Evolutionary conservation across 495 filamentous ascomycete genomes (phyloP), one percentile per base, ranked within the genome.

Genomic region (Penicillium ochrochloron): DNA sequence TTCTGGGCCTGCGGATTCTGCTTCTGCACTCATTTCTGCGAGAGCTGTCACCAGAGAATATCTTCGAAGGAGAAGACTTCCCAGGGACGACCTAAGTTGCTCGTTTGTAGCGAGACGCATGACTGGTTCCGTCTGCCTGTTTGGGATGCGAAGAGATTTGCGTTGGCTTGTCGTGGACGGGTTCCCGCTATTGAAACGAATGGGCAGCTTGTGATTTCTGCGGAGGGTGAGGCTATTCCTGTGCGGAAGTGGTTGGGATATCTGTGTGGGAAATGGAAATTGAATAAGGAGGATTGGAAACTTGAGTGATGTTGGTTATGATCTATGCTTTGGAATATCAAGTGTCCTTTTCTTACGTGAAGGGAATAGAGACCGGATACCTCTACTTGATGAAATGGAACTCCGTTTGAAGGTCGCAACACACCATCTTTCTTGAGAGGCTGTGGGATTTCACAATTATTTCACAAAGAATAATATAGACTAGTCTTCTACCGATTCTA

Each of bases 211-310:
- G 42, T 48, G 42, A 7, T 48, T 23, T 48, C 42, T 8, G 7
- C 42, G 42, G 42, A 48, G n/a, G 42, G 42, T 48, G 42, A 48
- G n/a, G 42, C 19, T 23, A 48, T 48, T 48, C 9, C 42, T 48
- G 42, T 23, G 42, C n/a, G 42, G 42, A 48, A 48, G 21, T 48
- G 42, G 42, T 23, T 48, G n/a, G 42, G 42, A 9, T 48, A 48
- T 15, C 6, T 48, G 42, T 48, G 42, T 48, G 42, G 42, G 6
- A 48, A 48, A 48, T 48, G 42, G 42, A 19, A 23, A 10, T 12
- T 48, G 42, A 48, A 48, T 23, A 48, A 48, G 42, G 42, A 48
- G n/a, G 42, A 48, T 15, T 48, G 42, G 42, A 19, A 7, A 7
- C 23, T 48, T 48, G 42, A 48, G 3, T 48, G 42, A 48, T 21